Evolutionary conservation across 2,329 filamentous ascomycete genomes (phyloP).

Genomic region (Hymenoscyphus linearis): DNA sequence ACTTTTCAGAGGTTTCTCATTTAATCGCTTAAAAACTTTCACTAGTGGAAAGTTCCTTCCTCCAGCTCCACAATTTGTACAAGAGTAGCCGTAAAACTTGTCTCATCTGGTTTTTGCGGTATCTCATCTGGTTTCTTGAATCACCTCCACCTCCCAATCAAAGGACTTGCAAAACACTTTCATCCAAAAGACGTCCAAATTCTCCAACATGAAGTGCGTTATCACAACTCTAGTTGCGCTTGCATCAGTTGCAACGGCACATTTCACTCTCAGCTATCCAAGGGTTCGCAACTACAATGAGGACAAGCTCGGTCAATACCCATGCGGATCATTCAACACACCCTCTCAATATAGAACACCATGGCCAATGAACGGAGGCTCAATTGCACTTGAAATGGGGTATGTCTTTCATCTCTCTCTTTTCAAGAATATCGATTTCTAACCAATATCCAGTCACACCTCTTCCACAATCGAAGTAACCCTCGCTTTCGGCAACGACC

Average conservation of each 20-base stretch:
- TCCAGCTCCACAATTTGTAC: background rate
- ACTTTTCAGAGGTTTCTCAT: background rate
- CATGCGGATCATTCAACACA: conserved; percentile 42
- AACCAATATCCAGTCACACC: conserved; percentile 35
- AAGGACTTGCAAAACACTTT: background rate
- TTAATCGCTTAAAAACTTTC: background rate
- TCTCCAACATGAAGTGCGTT: conserved; percentile 18
- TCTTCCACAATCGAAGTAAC: conserved; percentile 23
- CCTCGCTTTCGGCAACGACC: conserved; percentile 21
- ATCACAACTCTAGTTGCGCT: conserved; percentile 34
- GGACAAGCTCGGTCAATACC: conserved; percentile 37
- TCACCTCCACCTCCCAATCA: background rate
- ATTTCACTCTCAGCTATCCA: conserved; percentile 53
- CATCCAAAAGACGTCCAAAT: background rate
- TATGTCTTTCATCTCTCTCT: conserved; percentile 2
- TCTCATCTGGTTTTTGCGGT: too few relatives aligned
- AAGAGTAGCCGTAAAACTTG: too few relatives aligned
- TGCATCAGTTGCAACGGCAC: conserved; percentile 43
- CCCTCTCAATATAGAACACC: conserved; percentile 40
- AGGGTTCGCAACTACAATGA: conserved; percentile 40
- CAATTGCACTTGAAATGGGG: conserved; percentile 46
- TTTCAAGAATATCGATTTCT: background rate
- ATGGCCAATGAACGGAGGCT: conserved; percentile 44
- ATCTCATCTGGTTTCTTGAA: background rate
- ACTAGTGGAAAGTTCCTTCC: background rate